Evolutionary conservation across 1,139 yeast genomes (phyloP), one percentile per base, ranked within the genome.

Genomic region (Pneumocystis oryctolagi): DNA sequence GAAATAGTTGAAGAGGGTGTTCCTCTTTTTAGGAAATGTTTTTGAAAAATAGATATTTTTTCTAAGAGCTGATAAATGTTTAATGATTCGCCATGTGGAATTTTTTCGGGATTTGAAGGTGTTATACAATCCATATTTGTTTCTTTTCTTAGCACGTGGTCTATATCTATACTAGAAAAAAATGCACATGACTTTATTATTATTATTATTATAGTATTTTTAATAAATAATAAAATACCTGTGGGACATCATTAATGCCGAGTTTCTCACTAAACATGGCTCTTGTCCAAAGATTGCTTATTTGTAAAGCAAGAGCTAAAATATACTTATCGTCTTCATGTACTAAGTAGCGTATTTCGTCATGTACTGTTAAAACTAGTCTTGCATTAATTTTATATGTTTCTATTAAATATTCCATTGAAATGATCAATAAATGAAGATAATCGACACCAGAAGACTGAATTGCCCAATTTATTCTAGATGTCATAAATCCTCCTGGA

Each of bases 381-480:
- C 99, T 76, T 0, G 96, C 96, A 58, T 85, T 81, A n/a, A 94
- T 76, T 4, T 77, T 72, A 72, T 83, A 92, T 65, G 78, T 79
- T 55, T 81, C 79, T 61, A 82, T 78, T 68, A 94, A 77, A 70
- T 89, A 88, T 65, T 89, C 88, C 97, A 94, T 92, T 0, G 96
- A 84, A 4, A 89, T 82, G 64, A 92, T 80, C 64, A 94, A 74
- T 58, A 94, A 73, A 72, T 94, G 98, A 62, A 94, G 77, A 71
- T 94, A 94, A 72, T 94, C 98, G 20, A 94, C 99, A 57, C 98
- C 99, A 0, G 97, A 89, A 57, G 97, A 89, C 73, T 94, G 99
- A 71, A 94, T 94, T 0, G 96, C 88, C 99, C 99, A 94, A 71
- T 94, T 94, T 67, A 90, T 86, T 70, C 99, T 76, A 1, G 97